These are phyloP conservation scores for Penicillium paradoxum DNA, from an alignment of 495 filamentous ascomycete genomes.

Conservation along the genomic window DNA sequence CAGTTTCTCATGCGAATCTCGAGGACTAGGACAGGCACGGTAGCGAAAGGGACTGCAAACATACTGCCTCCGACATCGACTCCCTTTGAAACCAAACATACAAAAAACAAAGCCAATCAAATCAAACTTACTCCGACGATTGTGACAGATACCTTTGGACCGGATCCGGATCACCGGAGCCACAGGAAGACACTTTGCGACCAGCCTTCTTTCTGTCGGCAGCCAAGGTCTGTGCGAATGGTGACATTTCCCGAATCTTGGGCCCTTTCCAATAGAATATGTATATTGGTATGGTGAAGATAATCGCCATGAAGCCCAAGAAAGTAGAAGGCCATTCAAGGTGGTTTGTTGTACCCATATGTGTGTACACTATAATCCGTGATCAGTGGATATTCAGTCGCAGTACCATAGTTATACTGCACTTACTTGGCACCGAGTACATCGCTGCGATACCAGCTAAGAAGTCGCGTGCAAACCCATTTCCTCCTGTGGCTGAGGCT, in stretches of 20 bases:
- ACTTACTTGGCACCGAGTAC: slow-evolving; percentile 41
- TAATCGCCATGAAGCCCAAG: slow-evolving; percentile 38
- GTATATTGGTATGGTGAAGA: slow-evolving; percentile 47
- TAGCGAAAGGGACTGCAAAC: neutral
- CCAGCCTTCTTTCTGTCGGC: slow-evolving; percentile 25
- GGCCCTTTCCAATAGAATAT: slow-evolving; percentile 48
- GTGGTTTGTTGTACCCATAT: slow-evolving; percentile 27
- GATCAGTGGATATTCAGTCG: neutral
- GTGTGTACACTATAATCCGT: slow-evolving; percentile 22
- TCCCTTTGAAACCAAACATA: neutral
- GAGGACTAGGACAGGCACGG: neutral
- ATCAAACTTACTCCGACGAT: neutral
- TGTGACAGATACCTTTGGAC: slow-evolving; percentile 24
- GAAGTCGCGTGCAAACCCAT: slow-evolving; percentile 51
- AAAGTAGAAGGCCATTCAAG: slow-evolving; percentile 42
- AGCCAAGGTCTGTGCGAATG: slow-evolving; percentile 37
- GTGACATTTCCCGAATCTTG: slow-evolving; percentile 36
- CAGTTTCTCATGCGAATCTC: neutral
- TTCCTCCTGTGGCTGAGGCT: slow-evolving; percentile 72
- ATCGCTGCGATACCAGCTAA: slow-evolving; percentile 45
- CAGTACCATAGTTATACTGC: neutral
- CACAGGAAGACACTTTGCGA: slow-evolving; percentile 24
- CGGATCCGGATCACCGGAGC: slow-evolving; percentile 28
- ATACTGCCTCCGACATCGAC: neutral
- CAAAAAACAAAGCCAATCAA: neutral